These are phyloP conservation scores for Tricladium varicosporioides DNA, from an alignment of 2,329 filamentous ascomycete genomes.

Conservation along the genomic window DNA sequence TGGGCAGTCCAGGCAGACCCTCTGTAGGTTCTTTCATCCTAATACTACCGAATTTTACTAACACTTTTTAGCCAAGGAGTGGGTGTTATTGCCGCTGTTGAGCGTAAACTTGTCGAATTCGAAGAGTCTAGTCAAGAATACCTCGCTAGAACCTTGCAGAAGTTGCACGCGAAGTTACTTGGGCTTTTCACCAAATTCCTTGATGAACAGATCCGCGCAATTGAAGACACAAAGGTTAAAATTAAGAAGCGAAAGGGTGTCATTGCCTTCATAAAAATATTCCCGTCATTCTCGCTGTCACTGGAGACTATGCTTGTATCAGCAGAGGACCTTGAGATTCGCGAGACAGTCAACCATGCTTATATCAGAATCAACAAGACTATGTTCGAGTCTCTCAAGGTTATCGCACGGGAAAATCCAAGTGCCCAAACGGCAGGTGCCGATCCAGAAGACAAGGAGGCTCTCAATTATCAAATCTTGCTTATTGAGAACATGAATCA, in stretches of 20 bases:
- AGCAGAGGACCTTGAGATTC: conserved; percentile 62
- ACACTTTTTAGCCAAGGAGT: conserved; percentile 69
- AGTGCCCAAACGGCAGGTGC: conserved; percentile 44
- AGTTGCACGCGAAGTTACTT: conserved; percentile 72
- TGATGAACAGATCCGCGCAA: conserved; percentile 90
- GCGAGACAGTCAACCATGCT: conserved; percentile 78
- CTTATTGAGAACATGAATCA: conserved; percentile 99
- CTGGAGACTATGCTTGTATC: conserved; percentile 79
- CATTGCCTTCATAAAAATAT: conserved; percentile 91
- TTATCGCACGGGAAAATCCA: conserved; percentile 76
- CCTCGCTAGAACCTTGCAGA: conserved; percentile 74
- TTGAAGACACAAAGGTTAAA: conserved; percentile 98
- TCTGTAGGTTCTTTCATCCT: conserved; percentile 55
- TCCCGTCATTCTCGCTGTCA: conserved; percentile 79
- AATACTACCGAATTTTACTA: conserved; percentile 11
- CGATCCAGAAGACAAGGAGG: conserved; percentile 89
- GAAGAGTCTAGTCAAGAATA: conserved; percentile 94
- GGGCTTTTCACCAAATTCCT: conserved; percentile 83
- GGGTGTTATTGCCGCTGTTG: conserved; percentile 77
- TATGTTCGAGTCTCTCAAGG: conserved; percentile 96
- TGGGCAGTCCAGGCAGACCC: conserved; percentile 81
- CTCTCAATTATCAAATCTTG: conserved; percentile 94
- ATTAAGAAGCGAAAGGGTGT: conserved; percentile 98
- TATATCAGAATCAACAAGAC: conserved; percentile 87
- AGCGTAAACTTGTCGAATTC: conserved; percentile 74